Evolutionary conservation across 2,329 filamentous ascomycete species (phyloP).

Genomic region (Phoma sp.): DNA sequence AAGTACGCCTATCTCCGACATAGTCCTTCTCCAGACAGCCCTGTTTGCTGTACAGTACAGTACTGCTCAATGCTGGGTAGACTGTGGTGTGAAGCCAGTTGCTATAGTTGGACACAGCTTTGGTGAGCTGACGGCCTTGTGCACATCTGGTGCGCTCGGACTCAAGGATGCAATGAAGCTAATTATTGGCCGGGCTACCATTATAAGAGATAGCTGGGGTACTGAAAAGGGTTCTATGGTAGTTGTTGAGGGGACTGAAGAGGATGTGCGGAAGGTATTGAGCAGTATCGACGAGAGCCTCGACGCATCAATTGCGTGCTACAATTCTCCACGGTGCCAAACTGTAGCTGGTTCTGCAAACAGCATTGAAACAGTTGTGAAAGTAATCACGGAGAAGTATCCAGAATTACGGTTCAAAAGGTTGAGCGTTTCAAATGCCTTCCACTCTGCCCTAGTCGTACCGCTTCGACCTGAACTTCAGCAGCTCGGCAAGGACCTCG

Average conservation of each 20-base stretch:
- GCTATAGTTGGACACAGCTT: constrained; percentile 42
- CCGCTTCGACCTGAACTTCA: constrained; percentile 26
- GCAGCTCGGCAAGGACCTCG: constrained; percentile 31
- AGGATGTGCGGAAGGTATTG: neutral
- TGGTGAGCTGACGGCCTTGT: constrained; percentile 47
- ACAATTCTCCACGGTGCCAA: constrained; percentile 47
- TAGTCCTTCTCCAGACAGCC: constrained; percentile 35
- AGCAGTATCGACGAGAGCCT: constrained; percentile 17
- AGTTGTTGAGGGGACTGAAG: constrained; percentile 8
- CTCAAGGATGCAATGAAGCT: constrained; percentile 42
- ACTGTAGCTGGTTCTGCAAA: constrained; percentile 46
- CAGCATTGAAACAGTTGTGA: constrained; percentile 26
- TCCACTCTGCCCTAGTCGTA: constrained; percentile 37
- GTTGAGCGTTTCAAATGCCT: constrained; percentile 30
- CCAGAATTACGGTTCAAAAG: constrained; percentile 18
- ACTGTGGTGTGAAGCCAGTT: constrained; percentile 18
- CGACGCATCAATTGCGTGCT: constrained; percentile 55
- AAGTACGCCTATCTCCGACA: constrained; percentile 8
- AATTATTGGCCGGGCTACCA: constrained; percentile 36
- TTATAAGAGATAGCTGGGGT: constrained; percentile 47
- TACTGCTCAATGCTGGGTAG: constrained; percentile 38
- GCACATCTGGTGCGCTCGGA: constrained; percentile 42
- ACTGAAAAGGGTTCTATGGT: constrained; percentile 49
- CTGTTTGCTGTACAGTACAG: constrained; percentile 45
- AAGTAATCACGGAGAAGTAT: constrained; percentile 13